Conservation (phyloP, 1,284 basidiomycete species). For the Phaffia rhodozyma region DNA sequence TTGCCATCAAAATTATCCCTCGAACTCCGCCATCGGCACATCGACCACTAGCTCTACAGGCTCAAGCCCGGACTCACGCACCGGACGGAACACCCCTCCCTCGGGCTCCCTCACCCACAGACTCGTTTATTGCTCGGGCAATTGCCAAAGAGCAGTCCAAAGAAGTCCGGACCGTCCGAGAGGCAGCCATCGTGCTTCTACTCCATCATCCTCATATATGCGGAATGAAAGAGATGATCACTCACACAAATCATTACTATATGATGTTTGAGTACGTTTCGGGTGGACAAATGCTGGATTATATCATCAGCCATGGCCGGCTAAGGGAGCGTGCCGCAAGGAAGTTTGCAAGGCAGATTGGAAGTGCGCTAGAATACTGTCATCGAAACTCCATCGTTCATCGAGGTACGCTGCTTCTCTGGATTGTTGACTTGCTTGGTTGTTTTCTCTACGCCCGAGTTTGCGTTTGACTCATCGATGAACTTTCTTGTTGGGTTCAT, state of each 20-base stretch:
- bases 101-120: conserved; percentile 40
- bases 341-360: conserved; percentile 95
- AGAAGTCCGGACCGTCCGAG: conserved; percentile 88
- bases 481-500: neutral
- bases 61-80: neutral
- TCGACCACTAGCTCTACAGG: conserved; percentile 24
- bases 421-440: neutral
- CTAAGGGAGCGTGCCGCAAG: conserved; percentile 86
- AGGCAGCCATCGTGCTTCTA: conserved; percentile 84
- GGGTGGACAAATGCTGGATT: conserved; percentile 98
- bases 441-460: neutral
- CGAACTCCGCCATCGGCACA: conserved; percentile 50
- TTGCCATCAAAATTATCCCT: conserved; percentile 96
- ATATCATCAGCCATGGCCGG: conserved; percentile 97
- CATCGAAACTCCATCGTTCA: conserved; percentile 97
- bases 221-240: conserved; percentile 97
- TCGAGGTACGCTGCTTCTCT: conserved; percentile 40
- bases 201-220: conserved; percentile 98
- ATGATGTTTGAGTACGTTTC: conserved; percentile 99
- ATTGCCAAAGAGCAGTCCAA: conserved; percentile 86
- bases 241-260: conserved; percentile 94
- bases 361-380: conserved; percentile 89
- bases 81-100: conserved; percentile 32
- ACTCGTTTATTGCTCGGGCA: conserved; percentile 55
- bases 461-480: neutral